A percentile compares a stretch with the other conserved stretches of the same genome.
Evolutionary conservation across 2,329 filamentous ascomycete species (phyloP).

Genomic region (Alternaria sp.): DNA sequence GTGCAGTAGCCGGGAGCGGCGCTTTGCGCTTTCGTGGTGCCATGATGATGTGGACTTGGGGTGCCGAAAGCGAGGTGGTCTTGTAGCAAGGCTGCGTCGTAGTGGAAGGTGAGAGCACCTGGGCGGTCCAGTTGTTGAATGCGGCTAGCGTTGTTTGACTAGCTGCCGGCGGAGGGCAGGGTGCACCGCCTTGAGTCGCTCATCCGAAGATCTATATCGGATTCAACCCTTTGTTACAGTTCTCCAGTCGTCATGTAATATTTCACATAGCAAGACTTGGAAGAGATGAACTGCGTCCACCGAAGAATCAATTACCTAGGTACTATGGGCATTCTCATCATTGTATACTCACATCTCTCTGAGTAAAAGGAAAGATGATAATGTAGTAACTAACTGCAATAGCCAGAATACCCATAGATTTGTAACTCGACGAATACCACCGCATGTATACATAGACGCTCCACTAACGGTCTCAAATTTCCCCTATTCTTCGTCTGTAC

Average conservation of each 20-base stretch:
- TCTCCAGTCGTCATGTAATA: not conserved
- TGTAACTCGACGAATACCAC: not conserved
- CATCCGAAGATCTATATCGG: not conserved
- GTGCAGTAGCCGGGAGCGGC: accelerated
- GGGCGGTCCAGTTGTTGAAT: not conserved
- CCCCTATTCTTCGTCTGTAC: not conserved
- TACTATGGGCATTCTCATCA: not conserved
- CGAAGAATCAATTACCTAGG: not conserved
- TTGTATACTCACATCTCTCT: not conserved
- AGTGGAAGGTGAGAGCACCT: not conserved
- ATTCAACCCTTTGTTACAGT: not conserved
- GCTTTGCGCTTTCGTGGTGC: not conserved
- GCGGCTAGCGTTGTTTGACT: not conserved
- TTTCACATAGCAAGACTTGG: not conserved
- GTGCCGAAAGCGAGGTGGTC: not conserved
- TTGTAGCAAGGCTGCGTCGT: not conserved
- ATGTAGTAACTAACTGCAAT: not conserved
- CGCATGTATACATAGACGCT: not conserved
- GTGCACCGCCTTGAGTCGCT: not conserved
- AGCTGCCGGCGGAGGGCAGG: not conserved
- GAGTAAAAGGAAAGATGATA: not conserved
- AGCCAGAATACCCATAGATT: not conserved
- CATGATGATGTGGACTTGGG: not conserved
- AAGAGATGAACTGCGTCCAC: not conserved
- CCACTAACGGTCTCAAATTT: not conserved